Evolutionary conservation across 352 stramenopile genomes (phyloP).

Genomic region (Thraustochytrium striatum): DNA sequence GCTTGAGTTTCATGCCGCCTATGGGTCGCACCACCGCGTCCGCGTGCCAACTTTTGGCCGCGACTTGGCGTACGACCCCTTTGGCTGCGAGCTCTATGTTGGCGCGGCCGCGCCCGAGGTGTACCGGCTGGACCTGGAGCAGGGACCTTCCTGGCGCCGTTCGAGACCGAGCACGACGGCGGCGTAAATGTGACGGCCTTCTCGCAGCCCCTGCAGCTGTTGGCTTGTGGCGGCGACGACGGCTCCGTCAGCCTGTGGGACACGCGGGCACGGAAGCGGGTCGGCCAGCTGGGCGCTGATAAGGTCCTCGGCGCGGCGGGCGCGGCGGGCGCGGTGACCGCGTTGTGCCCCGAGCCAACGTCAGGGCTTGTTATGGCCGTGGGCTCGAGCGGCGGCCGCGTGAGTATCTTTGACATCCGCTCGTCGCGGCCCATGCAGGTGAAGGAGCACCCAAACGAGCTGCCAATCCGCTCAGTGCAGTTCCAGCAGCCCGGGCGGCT

Average conservation of each 20-base stretch:
- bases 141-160: slow-evolving; percentile 86
- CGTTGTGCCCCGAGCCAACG: neutral
- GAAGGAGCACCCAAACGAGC: slow-evolving; percentile 77
- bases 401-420: slow-evolving; percentile 45
- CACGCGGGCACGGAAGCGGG: slow-evolving; percentile 69
- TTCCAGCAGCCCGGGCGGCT: slow-evolving; percentile 73
- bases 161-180: slow-evolving; percentile 61
- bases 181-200: slow-evolving; percentile 81
- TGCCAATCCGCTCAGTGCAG: slow-evolving; percentile 84
- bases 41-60: slow-evolving; percentile 94
- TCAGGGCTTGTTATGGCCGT: slow-evolving; percentile 53
- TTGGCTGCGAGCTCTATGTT: slow-evolving; percentile 92
- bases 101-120: slow-evolving; percentile 71
- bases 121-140: slow-evolving; percentile 96
- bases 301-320: slow-evolving; percentile 53
- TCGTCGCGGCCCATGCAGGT: slow-evolving; percentile 66
- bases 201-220: slow-evolving; percentile 79
- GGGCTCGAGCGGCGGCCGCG: slow-evolving; percentile 16
- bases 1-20: slow-evolving; percentile 95
- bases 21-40: slow-evolving; percentile 90
- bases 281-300: slow-evolving; percentile 68
- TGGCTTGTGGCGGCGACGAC: slow-evolving; percentile 82
- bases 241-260: slow-evolving; percentile 93
- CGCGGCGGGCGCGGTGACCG: neutral
- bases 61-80: slow-evolving; percentile 92